Conservation (phyloP, 805 yeast species). For the Sugiyamaella boreocaroliniensis region DNA sequence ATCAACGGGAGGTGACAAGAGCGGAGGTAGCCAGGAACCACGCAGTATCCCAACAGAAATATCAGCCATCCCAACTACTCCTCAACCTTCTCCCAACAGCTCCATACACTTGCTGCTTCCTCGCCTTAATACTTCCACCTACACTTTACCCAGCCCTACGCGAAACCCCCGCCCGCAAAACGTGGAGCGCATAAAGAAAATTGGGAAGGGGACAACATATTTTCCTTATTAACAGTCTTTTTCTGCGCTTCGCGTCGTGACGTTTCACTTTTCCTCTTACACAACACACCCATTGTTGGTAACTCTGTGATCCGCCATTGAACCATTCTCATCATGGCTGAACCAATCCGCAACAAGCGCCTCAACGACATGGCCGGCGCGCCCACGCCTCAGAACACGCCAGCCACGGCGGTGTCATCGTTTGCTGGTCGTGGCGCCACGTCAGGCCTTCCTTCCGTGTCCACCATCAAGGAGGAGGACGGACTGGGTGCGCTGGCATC, state of each 20-base stretch:
- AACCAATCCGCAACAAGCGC: slow-evolving; percentile 71
- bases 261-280: neutral
- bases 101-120: too few species aligned
- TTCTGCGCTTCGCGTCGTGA: neutral
- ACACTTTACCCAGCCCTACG: neutral
- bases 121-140: too few species aligned
- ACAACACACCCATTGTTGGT: neutral
- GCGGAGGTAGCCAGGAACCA: too few species aligned
- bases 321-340: slow-evolving; percentile 49
- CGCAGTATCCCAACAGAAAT: too few species aligned
- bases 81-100: too few species aligned
- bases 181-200: neutral
- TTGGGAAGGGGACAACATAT: neutral
- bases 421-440: slow-evolving; percentile 42
- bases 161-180: neutral
- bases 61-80: too few species aligned
- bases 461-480: slow-evolving; percentile 71
- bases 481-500: slow-evolving; percentile 45
- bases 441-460: slow-evolving; percentile 36
- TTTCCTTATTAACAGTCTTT: neutral
- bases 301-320: too few species aligned
- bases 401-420: slow-evolving; percentile 77
- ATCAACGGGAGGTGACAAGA: too few species aligned
- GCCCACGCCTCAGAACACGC: slow-evolving; percentile 98
- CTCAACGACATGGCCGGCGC: slow-evolving; percentile 77